Percentiles rank a stretch among this genome's conserved stretches.
Conservation (phyloP, 805 yeast genomes). For the Ogataea paradorogensis region DNA sequence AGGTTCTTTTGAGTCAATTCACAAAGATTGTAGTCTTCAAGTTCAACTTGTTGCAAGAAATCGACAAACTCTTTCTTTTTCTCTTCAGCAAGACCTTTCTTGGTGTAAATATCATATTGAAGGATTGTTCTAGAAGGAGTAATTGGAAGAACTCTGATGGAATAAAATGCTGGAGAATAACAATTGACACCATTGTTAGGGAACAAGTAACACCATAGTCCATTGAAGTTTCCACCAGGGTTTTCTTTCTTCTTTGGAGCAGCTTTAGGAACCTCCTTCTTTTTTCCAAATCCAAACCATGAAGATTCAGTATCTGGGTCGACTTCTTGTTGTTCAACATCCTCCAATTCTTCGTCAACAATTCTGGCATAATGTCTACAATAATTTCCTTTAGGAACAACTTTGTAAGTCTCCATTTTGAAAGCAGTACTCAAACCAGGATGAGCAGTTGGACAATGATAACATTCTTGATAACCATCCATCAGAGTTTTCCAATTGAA, state of each 20-base stretch:
- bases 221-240: constrained; percentile 61
- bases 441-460: constrained; percentile 67
- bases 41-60: constrained; percentile 58
- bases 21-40: constrained; percentile 61
- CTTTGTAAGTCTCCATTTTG: constrained; percentile 63
- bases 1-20: constrained; percentile 58
- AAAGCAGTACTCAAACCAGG: constrained; percentile 58
- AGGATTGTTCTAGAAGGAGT: constrained; percentile 52
- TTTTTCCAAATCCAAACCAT: constrained; percentile 54
- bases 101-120: constrained; percentile 60
- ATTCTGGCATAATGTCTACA: constrained; percentile 62
- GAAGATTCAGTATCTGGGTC: constrained; percentile 38
- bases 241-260: constrained; percentile 35
- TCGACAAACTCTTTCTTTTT: constrained; percentile 61
- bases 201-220: constrained; percentile 59
- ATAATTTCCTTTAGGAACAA: constrained; percentile 55
- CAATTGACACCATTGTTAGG: constrained; percentile 63
- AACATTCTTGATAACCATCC: constrained; percentile 69
- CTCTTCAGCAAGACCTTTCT: constrained; percentile 52
- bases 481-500: constrained; percentile 66
- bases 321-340: constrained; percentile 27
- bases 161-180: constrained; percentile 65
- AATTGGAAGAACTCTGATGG: constrained; percentile 57
- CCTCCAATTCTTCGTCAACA: constrained; percentile 36
- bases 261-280: constrained; percentile 23